Percentiles rank a stretch among this genome's conserved stretches.
These are phyloP conservation scores for Melanogaster broomeanus DNA, from an alignment of 768 basidiomycete species.

Conservation along the genomic window DNA sequence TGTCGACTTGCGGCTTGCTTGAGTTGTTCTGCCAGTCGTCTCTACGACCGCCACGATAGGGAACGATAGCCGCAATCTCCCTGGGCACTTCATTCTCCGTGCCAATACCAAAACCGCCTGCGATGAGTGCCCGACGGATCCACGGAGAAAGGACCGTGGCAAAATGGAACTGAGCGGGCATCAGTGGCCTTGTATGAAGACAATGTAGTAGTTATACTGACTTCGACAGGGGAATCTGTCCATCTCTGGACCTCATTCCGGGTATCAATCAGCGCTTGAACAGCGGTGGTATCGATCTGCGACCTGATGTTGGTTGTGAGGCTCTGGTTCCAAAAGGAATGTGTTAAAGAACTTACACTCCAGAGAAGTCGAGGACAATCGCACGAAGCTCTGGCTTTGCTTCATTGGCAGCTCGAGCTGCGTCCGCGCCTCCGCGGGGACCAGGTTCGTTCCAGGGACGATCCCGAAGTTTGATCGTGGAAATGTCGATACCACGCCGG, in stretches of 20 bases:
- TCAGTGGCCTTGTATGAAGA: background rate
- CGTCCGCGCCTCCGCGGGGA: slow-evolving; percentile 50
- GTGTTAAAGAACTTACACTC: slow-evolving; percentile 49
- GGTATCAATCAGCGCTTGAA: slow-evolving; percentile 90
- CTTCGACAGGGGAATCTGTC: slow-evolving; percentile 75
- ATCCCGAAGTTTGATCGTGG: slow-evolving; percentile 62
- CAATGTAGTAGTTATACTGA: slow-evolving; percentile 27
- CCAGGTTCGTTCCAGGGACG: slow-evolving; percentile 96
- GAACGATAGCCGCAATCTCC: slow-evolving; percentile 81
- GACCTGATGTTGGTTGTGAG: slow-evolving; percentile 44
- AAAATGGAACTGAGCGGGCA: slow-evolving; percentile 80
- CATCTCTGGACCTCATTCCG: slow-evolving; percentile 87
- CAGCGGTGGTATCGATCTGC: slow-evolving; percentile 89
- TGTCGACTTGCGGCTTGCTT: slow-evolving; percentile 22
- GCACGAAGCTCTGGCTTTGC: slow-evolving; percentile 73
- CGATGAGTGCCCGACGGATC: slow-evolving; percentile 86
- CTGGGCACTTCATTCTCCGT: slow-evolving; percentile 39
- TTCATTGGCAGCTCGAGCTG: slow-evolving; percentile 51
- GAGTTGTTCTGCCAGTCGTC: slow-evolving; percentile 17
- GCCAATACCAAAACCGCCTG: slow-evolving; percentile 90
- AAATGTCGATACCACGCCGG: slow-evolving; percentile 74
- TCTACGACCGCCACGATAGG: slow-evolving; percentile 49
- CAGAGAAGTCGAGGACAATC: slow-evolving; percentile 88
- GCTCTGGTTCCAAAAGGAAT: background rate
- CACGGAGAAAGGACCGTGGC: slow-evolving; percentile 89